Conservation (phyloP, 2,329 filamentous ascomycete species). For the Exophiala oligosperma region DNA sequence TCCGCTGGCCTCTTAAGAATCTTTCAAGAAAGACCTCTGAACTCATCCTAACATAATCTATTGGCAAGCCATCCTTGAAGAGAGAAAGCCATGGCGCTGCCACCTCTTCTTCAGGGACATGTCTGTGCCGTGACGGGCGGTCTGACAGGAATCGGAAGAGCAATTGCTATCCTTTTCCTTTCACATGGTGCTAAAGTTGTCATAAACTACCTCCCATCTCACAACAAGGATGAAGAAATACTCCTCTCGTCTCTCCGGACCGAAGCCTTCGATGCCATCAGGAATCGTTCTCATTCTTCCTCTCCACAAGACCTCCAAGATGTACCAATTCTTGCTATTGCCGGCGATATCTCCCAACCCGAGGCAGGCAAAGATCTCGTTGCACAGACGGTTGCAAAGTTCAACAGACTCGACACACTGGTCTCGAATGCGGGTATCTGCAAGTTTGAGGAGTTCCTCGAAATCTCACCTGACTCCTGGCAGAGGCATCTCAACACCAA, state of each 20-base stretch:
- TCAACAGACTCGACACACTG: constrained; percentile 35
- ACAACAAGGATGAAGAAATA: constrained; percentile 30
- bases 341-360: constrained; percentile 75
- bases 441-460: constrained; percentile 82
- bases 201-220: constrained; percentile 33
- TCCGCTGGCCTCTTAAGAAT: not conserved
- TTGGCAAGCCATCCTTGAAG: not conserved
- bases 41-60: not conserved
- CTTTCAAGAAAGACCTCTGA: not conserved
- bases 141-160: constrained; percentile 42
- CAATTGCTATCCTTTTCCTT: constrained; percentile 76
- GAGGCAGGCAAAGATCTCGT: constrained; percentile 71
- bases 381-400: constrained; percentile 39
- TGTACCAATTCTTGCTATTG: constrained; percentile 56
- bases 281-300: constrained; percentile 11
- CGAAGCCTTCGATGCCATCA: constrained; percentile 31
- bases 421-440: constrained; percentile 51
- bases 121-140: constrained; percentile 78
- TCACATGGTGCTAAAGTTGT: constrained; percentile 34
- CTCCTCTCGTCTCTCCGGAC: constrained; percentile 24
- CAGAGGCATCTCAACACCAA: constrained; percentile 59
- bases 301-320: constrained; percentile 14
- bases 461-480: constrained; percentile 71
- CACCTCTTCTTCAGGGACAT: constrained; percentile 54
- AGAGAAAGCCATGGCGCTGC: constrained; percentile 21